Base-by-base conservation (phyloP, 1,139 yeast species). In the Suhomyces kunorum region DNA sequence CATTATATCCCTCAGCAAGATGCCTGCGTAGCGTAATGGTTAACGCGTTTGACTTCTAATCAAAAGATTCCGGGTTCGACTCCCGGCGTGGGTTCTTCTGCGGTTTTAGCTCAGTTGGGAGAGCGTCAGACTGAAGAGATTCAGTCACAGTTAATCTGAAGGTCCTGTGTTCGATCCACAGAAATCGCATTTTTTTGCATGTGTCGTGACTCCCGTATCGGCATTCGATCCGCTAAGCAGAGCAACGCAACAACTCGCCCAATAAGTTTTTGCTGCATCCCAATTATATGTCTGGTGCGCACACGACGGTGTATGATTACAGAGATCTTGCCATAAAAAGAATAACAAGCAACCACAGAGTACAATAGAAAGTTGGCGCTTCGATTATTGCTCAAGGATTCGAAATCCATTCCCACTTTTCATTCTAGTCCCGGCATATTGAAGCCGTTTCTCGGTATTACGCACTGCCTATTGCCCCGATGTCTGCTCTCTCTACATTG, bases 91-190 rank as follows among this genome's bases (percentile, higher is more conserved):
- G 49, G 49, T 45, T 45, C 42, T 22, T n/a, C 8, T 34, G 64
- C 64, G 70, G 71, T 58, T 69, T 71, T 71, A 71, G 87, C 87
- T 81, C 87, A 81, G 86, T 79, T 78, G 87, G 88, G 87, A 82
- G 87, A 82, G 88, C 88, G 87, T 78, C 84, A 81, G 87, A 81
- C 87, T 81, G 87, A 81, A 81, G 87, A 46, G 44, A 46, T 56
- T 58, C 58, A 49, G 66, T 62, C 64, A 52, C 62, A 61, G 63
- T 58, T 60, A 58, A 71, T 71, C 76, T 70, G 75, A 67, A 71
- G 77, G 77, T 71, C 76, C 73, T 71, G 77, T 71, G 77, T 71
- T 71, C 77, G 76, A 71, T 71, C 77, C 77, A 71, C 77, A 57
- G 45, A 51, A 50, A 46, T 45, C 53, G 55, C 55, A 51, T 36